Evolutionary conservation across 2,329 filamentous ascomycete species (phyloP), one percentile per base, ranked within the genome.

Genomic region (Monilinia vaccinii-corymbosi): DNA sequence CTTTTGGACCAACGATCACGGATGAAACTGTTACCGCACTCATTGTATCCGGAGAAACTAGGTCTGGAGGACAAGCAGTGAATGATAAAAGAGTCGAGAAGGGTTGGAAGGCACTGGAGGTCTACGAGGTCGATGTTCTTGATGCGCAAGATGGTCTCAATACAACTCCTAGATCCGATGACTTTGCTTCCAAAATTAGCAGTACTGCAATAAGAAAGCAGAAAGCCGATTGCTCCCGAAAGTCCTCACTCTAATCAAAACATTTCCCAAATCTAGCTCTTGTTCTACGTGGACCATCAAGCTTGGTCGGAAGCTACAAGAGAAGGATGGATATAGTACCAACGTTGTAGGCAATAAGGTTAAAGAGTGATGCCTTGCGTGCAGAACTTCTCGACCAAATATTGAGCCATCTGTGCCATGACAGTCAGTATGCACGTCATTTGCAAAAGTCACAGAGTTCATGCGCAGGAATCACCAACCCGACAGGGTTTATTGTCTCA

Each of bases 51-150:
- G 86, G 83, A 14, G 94, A 99, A 77, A 97, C 94, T 18, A 82
- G 89, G 56, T 80, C 85, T 1, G 94, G 94, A 38, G 94, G 92
- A 6, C 78, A 83, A 61, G 89, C 89, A 0, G 90, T 99, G 66
- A 99, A 99, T 71, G 81, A 87, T n/a, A 89, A 87, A 72, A 82
- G 94, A 48, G 75, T 70, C 32, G 87, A 89, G 67, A 87, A 86
- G 62, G 89, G 88, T 2, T 97, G 91, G 91, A 76, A 78, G 40
- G 73, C 78, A 28, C 77, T 99, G 44, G 85, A 91, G 31, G 82
- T 95, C 0, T 96, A 91, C 68, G 92, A 96, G 71, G 90, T 97
- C 32, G 89, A 94, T 68, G 90, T 97, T 16, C 79, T 99, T 18
- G 88, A 93, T 73, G 81, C 85, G 3, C 78, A 81, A 44, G 82